A percentile compares a stretch with the other conserved stretches of the same genome.
These are phyloP conservation scores for Stagonosporopsis rhizophila DNA, from an alignment of 2,329 filamentous ascomycete species.

Conservation along the genomic window DNA sequence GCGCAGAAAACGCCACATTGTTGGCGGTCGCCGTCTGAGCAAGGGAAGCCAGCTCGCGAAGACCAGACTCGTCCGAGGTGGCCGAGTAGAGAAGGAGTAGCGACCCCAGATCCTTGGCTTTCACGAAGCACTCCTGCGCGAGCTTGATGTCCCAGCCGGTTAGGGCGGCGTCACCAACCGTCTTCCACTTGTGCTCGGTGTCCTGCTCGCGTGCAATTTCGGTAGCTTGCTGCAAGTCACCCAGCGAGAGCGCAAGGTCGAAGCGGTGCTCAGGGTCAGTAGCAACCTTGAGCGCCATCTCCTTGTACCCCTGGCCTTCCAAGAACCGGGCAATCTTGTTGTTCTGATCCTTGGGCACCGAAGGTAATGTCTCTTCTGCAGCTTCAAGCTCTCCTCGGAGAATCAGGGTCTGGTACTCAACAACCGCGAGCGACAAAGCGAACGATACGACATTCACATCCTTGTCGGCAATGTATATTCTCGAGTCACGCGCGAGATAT, in stretches of 20 bases:
- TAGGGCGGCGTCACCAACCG: constrained; percentile 89
- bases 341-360: constrained; percentile 89
- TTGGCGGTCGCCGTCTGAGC: constrained; percentile 80
- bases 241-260: constrained; percentile 83
- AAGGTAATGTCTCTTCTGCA: constrained; percentile 81
- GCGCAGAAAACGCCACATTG: constrained; percentile 90
- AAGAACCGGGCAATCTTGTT: constrained; percentile 98
- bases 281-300: constrained; percentile 90
- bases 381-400: constrained; percentile 92
- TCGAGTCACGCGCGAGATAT: constrained; percentile 93
- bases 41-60: constrained; percentile 74
- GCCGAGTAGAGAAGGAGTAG: constrained; percentile 88
- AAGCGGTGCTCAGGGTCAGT: constrained; percentile 97
- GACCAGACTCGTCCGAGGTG: constrained; percentile 77
- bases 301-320: constrained; percentile 96
- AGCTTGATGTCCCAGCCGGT: constrained; percentile 84
- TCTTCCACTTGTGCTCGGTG: constrained; percentile 98
- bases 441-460: constrained; percentile 93
- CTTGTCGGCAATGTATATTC: constrained; percentile 94
- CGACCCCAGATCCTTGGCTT: constrained; percentile 89
- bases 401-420: constrained; percentile 97
- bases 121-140: constrained; percentile 90
- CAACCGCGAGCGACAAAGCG: constrained; percentile 85
- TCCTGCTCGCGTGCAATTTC: constrained; percentile 83
- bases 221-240: constrained; percentile 83